Evolutionary conservation across 1,139 yeast species (phyloP).

Genomic region (Suhomyces guaymorum): DNA sequence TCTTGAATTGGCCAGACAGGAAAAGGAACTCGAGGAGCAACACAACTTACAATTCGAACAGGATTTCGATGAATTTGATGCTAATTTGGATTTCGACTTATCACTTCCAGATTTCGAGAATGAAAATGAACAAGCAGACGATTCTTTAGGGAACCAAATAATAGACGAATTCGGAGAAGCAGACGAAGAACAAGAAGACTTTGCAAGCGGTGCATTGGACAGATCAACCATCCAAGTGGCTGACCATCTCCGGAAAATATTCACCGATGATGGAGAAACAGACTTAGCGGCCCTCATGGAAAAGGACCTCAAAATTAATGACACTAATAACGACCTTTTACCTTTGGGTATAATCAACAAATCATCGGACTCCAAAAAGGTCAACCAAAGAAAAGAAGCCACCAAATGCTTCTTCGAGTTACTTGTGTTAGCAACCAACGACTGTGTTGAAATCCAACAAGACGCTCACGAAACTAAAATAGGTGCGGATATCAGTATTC

Average conservation of each 20-base stretch:
- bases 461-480: conserved; percentile 36
- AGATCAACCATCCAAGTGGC: conserved; percentile 61
- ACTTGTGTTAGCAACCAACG: conserved; percentile 78
- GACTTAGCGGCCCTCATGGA: conserved; percentile 46
- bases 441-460: conserved; percentile 67
- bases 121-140: conserved; percentile 15
- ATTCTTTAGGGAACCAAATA: conserved; percentile 6
- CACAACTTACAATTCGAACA: conserved; percentile 23
- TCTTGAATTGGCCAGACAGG: conserved; percentile 30
- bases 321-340: conserved; percentile 12
- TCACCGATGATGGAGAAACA: conserved; percentile 24
- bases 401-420: conserved; percentile 80
- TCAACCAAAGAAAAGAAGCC: conserved; percentile 58
- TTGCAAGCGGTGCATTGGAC: conserved; percentile 24
- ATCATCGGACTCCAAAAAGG: conserved; percentile 14
- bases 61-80: conserved; percentile 25
- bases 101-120: conserved; percentile 40
- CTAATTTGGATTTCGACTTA: conserved; percentile 40
- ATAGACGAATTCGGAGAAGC: conserved; percentile 11
- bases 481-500: conserved; percentile 60
- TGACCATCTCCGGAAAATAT: conserved; percentile 42
- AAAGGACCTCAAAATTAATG: conserved; percentile 31
- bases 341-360: conserved; percentile 34
- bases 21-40: conserved; percentile 24
- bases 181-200: conserved; percentile 16